Evolutionary conservation across 1,284 basidiomycete species (phyloP).

Genomic region (Microbotryomycetes sp.): DNA sequence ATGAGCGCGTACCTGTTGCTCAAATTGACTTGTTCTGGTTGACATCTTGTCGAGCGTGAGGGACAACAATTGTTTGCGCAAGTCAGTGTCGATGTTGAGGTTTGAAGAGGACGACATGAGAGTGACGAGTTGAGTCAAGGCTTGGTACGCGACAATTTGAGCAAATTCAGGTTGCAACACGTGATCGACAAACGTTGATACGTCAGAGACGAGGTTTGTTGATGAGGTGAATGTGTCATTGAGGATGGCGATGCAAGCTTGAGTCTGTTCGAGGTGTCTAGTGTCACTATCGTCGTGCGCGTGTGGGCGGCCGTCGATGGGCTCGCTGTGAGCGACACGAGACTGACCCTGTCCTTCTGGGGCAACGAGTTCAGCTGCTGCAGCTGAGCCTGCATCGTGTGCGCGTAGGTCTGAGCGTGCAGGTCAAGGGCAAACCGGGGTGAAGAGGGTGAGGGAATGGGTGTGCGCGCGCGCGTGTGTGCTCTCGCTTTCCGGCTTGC

Average conservation of each 20-base stretch:
- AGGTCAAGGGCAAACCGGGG: no score
- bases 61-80: constrained; percentile 63
- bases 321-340: no score
- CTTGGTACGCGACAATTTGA: constrained; percentile 75
- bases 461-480: no score
- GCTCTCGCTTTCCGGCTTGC: neutral
- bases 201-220: constrained; percentile 54
- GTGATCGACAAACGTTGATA: constrained; percentile 55
- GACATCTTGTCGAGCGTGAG: constrained; percentile 65
- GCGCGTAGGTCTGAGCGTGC: no score
- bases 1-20: constrained; percentile 67
- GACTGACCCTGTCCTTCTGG: constrained; percentile 26
- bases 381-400: constrained; percentile 27
- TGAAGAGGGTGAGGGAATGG: no score
- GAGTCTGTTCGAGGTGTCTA: constrained; percentile 4
- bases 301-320: neutral
- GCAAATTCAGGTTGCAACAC: constrained; percentile 73
- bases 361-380: constrained; percentile 8
- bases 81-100: constrained; percentile 53
- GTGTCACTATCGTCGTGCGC: neutral
- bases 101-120: no score
- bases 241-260: constrained; percentile 54
- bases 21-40: constrained; percentile 74
- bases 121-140: constrained; percentile 71
- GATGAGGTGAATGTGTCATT: constrained; percentile 38